A percentile compares a stretch with the other conserved stretches of the same genome.
Evolutionary conservation across 108 stramenopile species (phyloP).

Genomic region (Discostella pseudostelligera): DNA sequence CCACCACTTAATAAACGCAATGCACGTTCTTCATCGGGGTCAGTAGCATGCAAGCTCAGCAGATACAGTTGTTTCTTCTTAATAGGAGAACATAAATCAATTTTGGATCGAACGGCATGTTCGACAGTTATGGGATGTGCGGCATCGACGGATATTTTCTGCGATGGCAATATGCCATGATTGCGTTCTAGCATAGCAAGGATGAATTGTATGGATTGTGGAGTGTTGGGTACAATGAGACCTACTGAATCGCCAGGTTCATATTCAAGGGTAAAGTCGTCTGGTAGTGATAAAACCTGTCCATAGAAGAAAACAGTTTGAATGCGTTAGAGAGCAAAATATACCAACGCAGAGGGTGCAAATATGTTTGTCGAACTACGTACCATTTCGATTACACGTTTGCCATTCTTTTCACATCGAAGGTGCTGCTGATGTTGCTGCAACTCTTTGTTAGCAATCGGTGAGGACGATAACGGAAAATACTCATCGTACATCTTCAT

Average conservation of each 20-base stretch:
- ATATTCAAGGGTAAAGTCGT: conserved; percentile 82
- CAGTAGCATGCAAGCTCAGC: conserved; percentile 64
- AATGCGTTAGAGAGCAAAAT: no score
- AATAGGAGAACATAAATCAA: conserved; percentile 77
- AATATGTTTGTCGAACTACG: no score
- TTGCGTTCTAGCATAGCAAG: conserved; percentile 53
- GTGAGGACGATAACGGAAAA: conserved; percentile 47
- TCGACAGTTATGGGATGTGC: conserved; percentile 56
- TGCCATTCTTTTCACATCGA: conserved; percentile 59
- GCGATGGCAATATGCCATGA: conserved; percentile 59
- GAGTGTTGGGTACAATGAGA: conserved; percentile 70
- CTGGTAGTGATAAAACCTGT: conserved; percentile 57
- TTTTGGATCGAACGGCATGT: conserved; percentile 51
- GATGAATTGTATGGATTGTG: conserved; percentile 51
- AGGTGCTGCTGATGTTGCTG: conserved; percentile 7
- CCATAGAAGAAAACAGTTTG: no score
- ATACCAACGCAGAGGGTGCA: no score
- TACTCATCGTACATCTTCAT: conserved; percentile 46
- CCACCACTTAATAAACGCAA: conserved; percentile 56
- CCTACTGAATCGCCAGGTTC: conserved; percentile 92
- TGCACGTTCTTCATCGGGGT: conserved; percentile 52
- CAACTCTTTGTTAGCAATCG: neutral
- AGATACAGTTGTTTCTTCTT: conserved; percentile 67
- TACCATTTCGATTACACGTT: conserved; percentile 82
- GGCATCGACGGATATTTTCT: conserved; percentile 64